These are phyloP conservation scores for Neurospora africana DNA, from an alignment of 495 filamentous ascomycete genomes.

Conservation along the genomic window DNA sequence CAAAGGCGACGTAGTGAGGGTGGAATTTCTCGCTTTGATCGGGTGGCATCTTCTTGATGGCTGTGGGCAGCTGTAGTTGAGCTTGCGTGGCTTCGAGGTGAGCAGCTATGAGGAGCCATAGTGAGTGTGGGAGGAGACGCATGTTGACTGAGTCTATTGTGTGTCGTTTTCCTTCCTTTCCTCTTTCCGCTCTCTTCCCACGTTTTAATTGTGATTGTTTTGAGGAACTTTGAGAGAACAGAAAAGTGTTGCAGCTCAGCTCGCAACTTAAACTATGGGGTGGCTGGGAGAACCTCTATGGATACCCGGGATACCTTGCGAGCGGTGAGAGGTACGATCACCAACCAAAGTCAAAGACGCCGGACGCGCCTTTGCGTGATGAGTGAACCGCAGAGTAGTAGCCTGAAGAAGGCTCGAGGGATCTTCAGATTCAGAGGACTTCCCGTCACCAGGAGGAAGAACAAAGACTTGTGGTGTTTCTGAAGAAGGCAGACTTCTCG, in stretches of 20 bases:
- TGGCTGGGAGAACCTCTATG: background rate
- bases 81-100: conserved; percentile 17
- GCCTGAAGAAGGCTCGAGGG: background rate
- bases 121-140: conserved; percentile 39
- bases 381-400: background rate
- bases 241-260: background rate
- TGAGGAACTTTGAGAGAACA: background rate
- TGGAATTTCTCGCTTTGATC: conserved; percentile 85
- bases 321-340: background rate
- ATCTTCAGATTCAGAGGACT: background rate
- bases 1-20: conserved; percentile 46
- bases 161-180: background rate
- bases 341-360: background rate
- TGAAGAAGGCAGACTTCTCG: background rate
- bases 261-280: background rate
- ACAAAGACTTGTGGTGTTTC: background rate
- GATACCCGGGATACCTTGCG: background rate
- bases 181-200: background rate
- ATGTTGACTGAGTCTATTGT: conserved; percentile 17
- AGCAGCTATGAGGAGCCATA: conserved; percentile 37
- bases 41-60: conserved; percentile 61
- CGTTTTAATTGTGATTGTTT: background rate
- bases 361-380: background rate
- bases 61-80: conserved; percentile 27
- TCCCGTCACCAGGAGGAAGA: background rate